Conservation (phyloP, 352 stramenopile genomes). For the Globisporangium solare region DNA sequence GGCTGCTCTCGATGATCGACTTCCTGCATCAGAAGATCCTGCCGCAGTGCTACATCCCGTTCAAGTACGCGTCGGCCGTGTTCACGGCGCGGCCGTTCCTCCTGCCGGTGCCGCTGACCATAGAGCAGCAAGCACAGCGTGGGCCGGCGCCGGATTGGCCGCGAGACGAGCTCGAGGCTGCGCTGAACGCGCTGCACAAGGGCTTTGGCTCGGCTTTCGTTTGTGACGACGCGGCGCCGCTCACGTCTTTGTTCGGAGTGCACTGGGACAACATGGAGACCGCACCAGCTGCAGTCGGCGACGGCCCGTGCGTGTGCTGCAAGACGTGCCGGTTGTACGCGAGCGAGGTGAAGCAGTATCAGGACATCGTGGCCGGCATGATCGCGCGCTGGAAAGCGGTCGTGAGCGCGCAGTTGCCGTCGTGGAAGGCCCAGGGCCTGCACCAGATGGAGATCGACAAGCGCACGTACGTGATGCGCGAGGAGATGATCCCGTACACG, state of each 20-base stretch:
- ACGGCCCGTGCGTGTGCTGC: constrained; percentile 25
- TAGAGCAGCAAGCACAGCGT: background rate
- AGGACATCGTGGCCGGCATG: constrained; percentile 37
- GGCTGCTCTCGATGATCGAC: constrained; percentile 43
- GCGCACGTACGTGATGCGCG: constrained; percentile 50
- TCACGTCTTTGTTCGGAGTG: constrained; percentile 53
- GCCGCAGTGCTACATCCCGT: constrained; percentile 55
- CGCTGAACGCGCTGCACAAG: constrained; percentile 10
- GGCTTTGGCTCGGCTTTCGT: constrained; percentile 13
- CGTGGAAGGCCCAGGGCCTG: constrained; percentile 43
- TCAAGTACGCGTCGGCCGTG: constrained; percentile 52
- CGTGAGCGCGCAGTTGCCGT: constrained; percentile 25
- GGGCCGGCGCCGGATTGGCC: background rate
- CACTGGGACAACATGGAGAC: constrained; percentile 56
- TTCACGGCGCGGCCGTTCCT: constrained; percentile 50
- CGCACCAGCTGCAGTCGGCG: background rate
- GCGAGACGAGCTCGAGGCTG: background rate
- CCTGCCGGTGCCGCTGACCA: constrained; percentile 26
- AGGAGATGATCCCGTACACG: constrained; percentile 53
- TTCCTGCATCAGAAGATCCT: constrained; percentile 47
- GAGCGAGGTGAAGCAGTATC: constrained; percentile 40
- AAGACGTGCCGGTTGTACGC: constrained; percentile 39
- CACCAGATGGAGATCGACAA: constrained; percentile 62
- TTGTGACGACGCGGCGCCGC: constrained; percentile 15
- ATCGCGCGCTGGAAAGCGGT: constrained; percentile 37